Percentiles rank a stretch among this genome's conserved stretches.
phyloP scores from a whole-genome alignment of 169 alveolate genomes.

The Plasmodium falciparum region DNA sequence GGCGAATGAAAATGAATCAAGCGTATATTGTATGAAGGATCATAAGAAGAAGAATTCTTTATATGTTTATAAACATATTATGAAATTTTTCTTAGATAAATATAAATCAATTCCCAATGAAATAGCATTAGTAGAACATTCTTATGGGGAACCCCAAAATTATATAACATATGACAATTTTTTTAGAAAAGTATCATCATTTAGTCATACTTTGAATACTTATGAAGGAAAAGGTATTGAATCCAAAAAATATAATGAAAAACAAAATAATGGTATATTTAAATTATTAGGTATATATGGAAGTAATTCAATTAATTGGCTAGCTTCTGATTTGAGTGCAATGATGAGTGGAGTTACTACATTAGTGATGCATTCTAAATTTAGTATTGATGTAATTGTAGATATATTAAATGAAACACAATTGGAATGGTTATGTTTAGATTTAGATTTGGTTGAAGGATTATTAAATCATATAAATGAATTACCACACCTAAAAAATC shows the following conservation, averaged over 20 bases:
- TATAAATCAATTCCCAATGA: neutral
- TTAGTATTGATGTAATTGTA: slow-evolving; percentile 34
- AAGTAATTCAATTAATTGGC: slow-evolving; percentile 40
- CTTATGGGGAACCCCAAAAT: slow-evolving; percentile 5
- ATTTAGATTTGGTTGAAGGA: slow-evolving; percentile 9
- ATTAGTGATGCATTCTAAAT: slow-evolving; percentile 53
- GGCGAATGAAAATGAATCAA: too few relatives aligned
- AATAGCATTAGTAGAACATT: slow-evolving; percentile 17
- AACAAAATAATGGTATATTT: slow-evolving; percentile 25
- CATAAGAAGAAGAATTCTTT: too few relatives aligned
- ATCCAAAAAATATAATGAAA: slow-evolving; percentile 7
- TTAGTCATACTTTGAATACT: neutral
- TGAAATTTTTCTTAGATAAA: too few relatives aligned
- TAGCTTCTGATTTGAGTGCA: slow-evolving; percentile 27
- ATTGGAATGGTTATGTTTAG: slow-evolving; percentile 61
- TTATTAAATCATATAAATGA: too few relatives aligned
- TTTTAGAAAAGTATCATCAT: neutral
- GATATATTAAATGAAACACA: slow-evolving; percentile 36
- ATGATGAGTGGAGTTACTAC: slow-evolving; percentile 24
- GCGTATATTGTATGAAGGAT: too few relatives aligned
- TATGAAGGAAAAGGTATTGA: slow-evolving; percentile 38
- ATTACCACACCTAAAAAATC: slow-evolving; percentile 40
- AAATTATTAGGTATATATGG: slow-evolving; percentile 60
- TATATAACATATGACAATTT: neutral
- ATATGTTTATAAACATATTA: too few relatives aligned